These are phyloP conservation scores for Rhynchosporium secalis DNA, from an alignment of 2,329 filamentous ascomycete species.

Conservation along the genomic window DNA sequence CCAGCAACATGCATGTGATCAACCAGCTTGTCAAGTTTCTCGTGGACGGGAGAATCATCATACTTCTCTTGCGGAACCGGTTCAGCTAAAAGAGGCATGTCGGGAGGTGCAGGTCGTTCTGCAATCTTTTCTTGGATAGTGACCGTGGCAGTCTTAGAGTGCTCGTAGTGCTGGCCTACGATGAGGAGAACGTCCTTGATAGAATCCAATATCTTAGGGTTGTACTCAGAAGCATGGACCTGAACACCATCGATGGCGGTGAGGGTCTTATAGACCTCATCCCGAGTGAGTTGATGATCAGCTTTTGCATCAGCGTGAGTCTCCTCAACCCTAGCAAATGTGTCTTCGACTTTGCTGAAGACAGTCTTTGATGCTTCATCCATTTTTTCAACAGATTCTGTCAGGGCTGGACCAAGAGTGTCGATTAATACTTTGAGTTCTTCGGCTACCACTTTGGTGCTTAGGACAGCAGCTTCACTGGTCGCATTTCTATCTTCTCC, in stretches of 20 bases:
- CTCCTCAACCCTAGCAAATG: conserved; percentile 74
- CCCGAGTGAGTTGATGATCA: conserved; percentile 80
- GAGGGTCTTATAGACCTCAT: conserved; percentile 75
- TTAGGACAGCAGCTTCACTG: conserved; percentile 71
- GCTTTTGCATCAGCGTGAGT: conserved; percentile 70
- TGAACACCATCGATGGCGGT: conserved; percentile 74
- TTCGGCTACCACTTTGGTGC: conserved; percentile 78
- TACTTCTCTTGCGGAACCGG: conserved; percentile 54
- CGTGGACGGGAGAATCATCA: conserved; percentile 60
- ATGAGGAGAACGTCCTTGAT: conserved; percentile 83
- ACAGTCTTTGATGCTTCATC: conserved; percentile 85
- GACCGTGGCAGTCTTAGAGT: conserved; percentile 67
- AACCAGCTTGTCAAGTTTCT: conserved; percentile 58
- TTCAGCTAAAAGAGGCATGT: conserved; percentile 58
- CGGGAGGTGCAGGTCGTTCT: conserved; percentile 51
- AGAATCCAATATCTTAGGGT: conserved; percentile 84
- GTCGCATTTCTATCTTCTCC: conserved; percentile 72
- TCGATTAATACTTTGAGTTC: conserved; percentile 86
- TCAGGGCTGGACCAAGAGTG: conserved; percentile 77
- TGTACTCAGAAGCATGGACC: conserved; percentile 75
- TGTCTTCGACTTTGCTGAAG: conserved; percentile 78
- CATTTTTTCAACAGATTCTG: conserved; percentile 82
- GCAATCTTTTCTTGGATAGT: conserved; percentile 59
- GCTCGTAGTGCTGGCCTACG: conserved; percentile 84
- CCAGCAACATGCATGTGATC: conserved; percentile 65